Conservation (phyloP, 345 rosid species). For the Triadica sebifera region DNA sequence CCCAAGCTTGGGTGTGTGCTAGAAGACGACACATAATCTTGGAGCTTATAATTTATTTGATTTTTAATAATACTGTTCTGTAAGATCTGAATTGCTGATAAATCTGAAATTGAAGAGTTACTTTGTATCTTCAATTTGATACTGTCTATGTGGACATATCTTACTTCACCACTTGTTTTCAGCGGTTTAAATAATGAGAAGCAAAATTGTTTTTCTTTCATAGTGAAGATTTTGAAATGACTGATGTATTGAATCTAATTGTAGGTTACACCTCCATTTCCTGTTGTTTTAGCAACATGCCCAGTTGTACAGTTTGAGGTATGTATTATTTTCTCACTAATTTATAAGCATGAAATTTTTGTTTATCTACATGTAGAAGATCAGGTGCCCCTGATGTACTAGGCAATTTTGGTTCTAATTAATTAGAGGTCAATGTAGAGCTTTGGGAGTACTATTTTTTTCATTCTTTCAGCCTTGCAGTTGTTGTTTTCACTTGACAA, state of each 20-base stretch:
- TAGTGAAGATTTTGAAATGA: constrained; percentile 11
- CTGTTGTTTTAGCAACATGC: constrained; percentile 56
- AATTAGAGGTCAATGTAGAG: not conserved
- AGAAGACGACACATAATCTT: not conserved
- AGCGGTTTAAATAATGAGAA: too few species aligned
- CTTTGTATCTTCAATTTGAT: too few species aligned
- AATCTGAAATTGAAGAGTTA: too few species aligned
- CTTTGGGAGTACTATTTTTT: not conserved
- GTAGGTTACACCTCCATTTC: constrained; percentile 80
- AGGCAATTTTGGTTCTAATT: not conserved
- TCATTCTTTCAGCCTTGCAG: not conserved
- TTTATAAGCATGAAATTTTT: constrained; percentile 1
- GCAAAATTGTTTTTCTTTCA: too few species aligned
- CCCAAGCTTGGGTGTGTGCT: not conserved
- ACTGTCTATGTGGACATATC: too few species aligned
- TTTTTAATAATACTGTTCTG: not conserved
- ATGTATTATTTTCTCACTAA: constrained; percentile 24
- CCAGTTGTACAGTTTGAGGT: constrained; percentile 79
- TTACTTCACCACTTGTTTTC: too few species aligned
- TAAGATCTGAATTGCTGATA: too few species aligned
- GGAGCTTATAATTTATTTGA: not conserved
- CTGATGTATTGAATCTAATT: constrained; percentile 35
- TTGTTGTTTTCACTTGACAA: not conserved
- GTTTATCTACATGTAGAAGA: not conserved
- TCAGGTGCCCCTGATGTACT: not conserved